Percentiles rank a stretch among this genome's conserved stretches.
These are phyloP conservation scores for Adenanthera pavonina DNA, from an alignment of 306 rosid species.

Conservation along the genomic window DNA sequence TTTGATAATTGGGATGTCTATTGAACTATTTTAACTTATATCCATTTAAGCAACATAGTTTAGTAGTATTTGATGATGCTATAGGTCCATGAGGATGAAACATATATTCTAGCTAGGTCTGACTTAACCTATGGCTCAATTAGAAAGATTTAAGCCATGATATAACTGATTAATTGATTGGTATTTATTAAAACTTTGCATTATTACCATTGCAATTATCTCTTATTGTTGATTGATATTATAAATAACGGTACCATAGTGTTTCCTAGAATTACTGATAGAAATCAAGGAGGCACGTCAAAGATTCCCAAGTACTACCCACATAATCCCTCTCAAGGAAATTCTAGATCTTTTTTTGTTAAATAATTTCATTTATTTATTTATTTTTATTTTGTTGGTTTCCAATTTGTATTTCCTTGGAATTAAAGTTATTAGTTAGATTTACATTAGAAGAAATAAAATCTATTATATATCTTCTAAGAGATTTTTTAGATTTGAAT, in stretches of 20 bases:
- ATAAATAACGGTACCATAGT: neutral
- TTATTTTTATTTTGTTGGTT: too few relatives aligned
- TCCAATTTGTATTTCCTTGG: too few relatives aligned
- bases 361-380: too few relatives aligned
- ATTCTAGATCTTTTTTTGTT: too few relatives aligned
- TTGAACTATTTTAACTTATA: constrained; percentile 12
- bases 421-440: too few relatives aligned
- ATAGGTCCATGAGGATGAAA: constrained; percentile 12
- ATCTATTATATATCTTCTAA: too few relatives aligned
- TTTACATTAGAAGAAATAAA: too few relatives aligned
- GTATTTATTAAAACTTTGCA: constrained; percentile 23
- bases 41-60: constrained; percentile 18
- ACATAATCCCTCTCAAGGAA: too few relatives aligned
- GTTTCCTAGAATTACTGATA: constrained; percentile 28
- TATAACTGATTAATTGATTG: neutral
- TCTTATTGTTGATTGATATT: constrained; percentile 15
- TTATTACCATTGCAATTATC: constrained; percentile 17
- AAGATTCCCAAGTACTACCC: too few relatives aligned
- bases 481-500: too few relatives aligned
- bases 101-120: neutral
- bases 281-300: too few relatives aligned
- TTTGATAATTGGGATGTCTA: neutral
- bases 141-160: constrained; percentile 9
- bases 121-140: neutral
- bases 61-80: constrained; percentile 24